Evolutionary conservation across 164 flowering plant genomes (phyloP).

Genomic region (Umbellularia californica): DNA sequence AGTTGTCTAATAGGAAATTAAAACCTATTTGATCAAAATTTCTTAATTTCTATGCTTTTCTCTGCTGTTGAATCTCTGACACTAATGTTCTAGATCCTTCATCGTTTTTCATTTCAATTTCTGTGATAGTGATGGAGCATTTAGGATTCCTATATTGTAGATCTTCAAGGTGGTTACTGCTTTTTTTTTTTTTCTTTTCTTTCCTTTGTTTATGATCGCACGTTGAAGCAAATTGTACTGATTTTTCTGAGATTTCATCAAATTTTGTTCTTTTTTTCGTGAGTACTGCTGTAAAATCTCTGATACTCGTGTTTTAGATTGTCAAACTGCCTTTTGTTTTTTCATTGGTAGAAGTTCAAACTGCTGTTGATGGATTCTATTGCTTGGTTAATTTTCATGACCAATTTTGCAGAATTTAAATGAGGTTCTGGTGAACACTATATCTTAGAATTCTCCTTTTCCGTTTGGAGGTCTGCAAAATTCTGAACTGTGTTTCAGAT

Average conservation of each 20-base stretch:
- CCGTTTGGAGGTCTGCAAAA: neutral
- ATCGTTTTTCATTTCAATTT: no score
- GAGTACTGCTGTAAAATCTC: neutral
- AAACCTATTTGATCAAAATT: no score
- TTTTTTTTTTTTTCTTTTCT: no score
- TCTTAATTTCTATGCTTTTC: no score
- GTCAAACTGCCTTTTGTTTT: neutral
- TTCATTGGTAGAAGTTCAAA: neutral
- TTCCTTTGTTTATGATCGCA: neutral
- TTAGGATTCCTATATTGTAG: neutral
- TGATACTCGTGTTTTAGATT: neutral
- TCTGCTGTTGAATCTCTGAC: no score
- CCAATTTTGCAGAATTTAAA: no score
- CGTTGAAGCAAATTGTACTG: neutral
- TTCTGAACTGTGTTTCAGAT: neutral
- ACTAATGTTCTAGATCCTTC: no score
- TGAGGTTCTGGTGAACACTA: neutral
- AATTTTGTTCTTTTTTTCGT: neutral
- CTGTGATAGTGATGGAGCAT: neutral
- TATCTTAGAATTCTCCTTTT: neutral
- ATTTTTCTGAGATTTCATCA: neutral
- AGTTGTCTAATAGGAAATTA: no score
- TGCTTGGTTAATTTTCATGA: no score
- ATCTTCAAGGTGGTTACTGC: no score
- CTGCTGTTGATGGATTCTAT: neutral